Conservation (phyloP, 2,329 filamentous ascomycete genomes). For the Fusarium camptoceras region DNA sequence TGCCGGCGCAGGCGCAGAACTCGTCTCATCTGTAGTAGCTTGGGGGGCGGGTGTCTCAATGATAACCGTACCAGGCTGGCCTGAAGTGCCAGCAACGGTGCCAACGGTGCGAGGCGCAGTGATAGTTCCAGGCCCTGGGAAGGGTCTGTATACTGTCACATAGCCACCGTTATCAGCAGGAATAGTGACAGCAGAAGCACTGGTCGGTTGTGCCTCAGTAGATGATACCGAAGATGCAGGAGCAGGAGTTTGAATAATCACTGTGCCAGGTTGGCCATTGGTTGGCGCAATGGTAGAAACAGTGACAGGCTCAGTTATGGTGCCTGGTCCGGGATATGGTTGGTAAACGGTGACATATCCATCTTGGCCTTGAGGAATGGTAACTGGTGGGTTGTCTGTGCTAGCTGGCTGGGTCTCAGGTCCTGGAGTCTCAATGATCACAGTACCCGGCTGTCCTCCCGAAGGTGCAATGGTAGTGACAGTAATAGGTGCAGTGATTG, state of each 20-base stretch:
- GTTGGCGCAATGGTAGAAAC: constrained; percentile 24
- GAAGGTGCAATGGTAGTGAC: constrained; percentile 36
- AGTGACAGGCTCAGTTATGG: constrained; percentile 27
- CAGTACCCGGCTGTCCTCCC: constrained; percentile 33
- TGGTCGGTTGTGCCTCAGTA: background rate
- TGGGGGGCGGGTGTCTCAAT: constrained; percentile 31
- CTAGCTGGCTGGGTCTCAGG: constrained; percentile 2
- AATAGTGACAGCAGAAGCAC: constrained; percentile 17
- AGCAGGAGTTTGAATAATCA: constrained; percentile 31
- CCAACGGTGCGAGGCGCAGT: constrained; percentile 26
- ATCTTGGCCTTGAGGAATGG: constrained; percentile 32
- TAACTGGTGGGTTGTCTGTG: constrained; percentile 15
- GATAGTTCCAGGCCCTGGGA: constrained; percentile 30
- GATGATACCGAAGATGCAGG: background rate
- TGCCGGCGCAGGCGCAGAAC: background rate
- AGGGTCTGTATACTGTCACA: constrained; percentile 30
- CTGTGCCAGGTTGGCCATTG: constrained; percentile 31
- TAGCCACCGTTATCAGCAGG: constrained; percentile 15
- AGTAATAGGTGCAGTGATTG: constrained; percentile 32
- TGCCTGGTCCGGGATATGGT: constrained; percentile 24
- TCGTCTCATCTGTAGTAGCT: background rate
- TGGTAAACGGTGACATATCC: constrained; percentile 31
- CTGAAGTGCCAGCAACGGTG: constrained; percentile 18
- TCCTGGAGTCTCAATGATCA: constrained; percentile 34
- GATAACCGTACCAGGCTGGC: constrained; percentile 29